Conservation (phyloP, 2,329 filamentous ascomycete genomes). For the Clonostachys solani region DNA sequence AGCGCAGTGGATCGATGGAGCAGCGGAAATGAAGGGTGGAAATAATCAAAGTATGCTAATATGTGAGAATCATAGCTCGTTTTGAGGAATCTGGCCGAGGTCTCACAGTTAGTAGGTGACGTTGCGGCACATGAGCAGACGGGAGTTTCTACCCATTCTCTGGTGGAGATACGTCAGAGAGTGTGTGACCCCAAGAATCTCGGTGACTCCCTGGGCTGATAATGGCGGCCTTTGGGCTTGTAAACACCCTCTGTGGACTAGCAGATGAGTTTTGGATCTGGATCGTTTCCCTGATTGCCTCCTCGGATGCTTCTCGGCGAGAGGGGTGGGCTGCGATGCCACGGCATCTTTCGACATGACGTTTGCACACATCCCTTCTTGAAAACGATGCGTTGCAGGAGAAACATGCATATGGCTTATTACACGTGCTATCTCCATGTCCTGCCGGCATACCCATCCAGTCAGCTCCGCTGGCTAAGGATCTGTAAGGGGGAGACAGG, state of each 20-base stretch:
- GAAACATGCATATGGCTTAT: conserved; percentile 10
- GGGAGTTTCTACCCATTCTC: not conserved
- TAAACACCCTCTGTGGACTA: not conserved
- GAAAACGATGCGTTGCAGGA: conserved; percentile 10
- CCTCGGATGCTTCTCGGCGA: not conserved
- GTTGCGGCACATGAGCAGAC: not conserved
- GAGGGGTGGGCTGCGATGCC: not conserved
- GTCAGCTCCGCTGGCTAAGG: not conserved
- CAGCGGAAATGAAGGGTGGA: conserved; percentile 13
- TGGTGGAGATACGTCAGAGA: not conserved
- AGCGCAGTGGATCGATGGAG: conserved; percentile 10
- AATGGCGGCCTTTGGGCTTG: not conserved
- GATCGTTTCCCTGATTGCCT: not conserved
- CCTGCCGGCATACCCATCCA: conserved; percentile 2
- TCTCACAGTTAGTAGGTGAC: not conserved
- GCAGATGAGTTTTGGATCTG: not conserved
- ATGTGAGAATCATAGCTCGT: conserved; percentile 1
- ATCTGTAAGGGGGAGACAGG: not conserved
- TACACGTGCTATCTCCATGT: conserved; percentile 8
- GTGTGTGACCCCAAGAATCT: not conserved
- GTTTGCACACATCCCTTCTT: conserved; percentile 10
- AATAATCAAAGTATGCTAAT: conserved; percentile 12
- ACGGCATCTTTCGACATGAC: conserved; percentile 8
- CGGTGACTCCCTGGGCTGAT: not conserved
- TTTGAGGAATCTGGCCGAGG: not conserved